Evolutionary conservation across 2,329 filamentous ascomycete species (phyloP).

Genomic region (Colletotrichum abscissum): DNA sequence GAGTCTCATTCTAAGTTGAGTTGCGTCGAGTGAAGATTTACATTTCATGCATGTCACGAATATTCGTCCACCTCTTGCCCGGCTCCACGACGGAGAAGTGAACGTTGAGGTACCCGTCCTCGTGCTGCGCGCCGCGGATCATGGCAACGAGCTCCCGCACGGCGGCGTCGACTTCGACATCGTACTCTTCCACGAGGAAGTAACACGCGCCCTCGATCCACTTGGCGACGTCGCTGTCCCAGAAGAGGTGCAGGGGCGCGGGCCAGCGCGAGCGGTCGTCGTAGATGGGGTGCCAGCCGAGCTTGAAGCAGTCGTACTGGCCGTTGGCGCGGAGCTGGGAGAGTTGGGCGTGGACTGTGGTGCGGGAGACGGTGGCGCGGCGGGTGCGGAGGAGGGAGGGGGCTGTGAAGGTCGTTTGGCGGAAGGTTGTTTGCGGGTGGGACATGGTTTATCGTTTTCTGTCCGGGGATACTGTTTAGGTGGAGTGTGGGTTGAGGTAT

Average conservation of each 20-base stretch:
- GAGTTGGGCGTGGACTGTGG: conserved; percentile 63
- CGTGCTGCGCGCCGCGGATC: conserved; percentile 66
- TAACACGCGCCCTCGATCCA: conserved; percentile 74
- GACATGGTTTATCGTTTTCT: conserved; percentile 42
- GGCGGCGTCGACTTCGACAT: conserved; percentile 59
- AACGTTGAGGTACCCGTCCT: conserved; percentile 72
- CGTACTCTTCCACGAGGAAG: conserved; percentile 55
- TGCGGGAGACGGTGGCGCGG: conserved; percentile 45
- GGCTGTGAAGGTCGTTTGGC: conserved; percentile 48
- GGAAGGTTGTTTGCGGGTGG: conserved; percentile 50
- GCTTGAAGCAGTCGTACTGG: conserved; percentile 67
- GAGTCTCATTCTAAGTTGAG: not conserved
- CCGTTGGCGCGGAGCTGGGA: conserved; percentile 64
- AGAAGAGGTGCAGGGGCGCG: conserved; percentile 68
- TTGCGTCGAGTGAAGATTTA: too few species aligned
- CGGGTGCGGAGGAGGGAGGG: conserved; percentile 48
- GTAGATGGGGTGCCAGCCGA: conserved; percentile 67
- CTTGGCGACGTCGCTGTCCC: conserved; percentile 67
- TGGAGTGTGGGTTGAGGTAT: too few species aligned
- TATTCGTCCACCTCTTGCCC: conserved; percentile 65
- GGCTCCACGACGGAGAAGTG: conserved; percentile 71
- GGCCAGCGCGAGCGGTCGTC: conserved; percentile 62
- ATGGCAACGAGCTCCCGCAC: conserved; percentile 67
- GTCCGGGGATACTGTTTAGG: not conserved
- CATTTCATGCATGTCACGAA: conserved; percentile 72